Evolutionary conservation across 2,329 filamentous ascomycete species (phyloP).

Genomic region (Pseudocercospora vitis): DNA sequence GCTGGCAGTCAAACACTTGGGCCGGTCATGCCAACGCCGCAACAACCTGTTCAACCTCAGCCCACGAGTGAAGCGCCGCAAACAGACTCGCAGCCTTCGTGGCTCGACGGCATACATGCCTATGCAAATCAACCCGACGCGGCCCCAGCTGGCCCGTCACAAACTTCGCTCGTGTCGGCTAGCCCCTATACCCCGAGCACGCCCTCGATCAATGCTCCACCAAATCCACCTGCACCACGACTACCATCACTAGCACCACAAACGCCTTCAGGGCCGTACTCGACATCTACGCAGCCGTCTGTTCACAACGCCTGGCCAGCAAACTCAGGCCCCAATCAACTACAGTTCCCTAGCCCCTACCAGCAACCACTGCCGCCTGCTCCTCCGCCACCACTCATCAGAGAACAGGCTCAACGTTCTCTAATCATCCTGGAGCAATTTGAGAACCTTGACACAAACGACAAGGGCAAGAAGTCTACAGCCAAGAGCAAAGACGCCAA

Average conservation of each 20-base stretch:
- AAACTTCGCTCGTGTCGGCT: not conserved
- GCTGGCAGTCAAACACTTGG: slow-evolving; percentile 16
- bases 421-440: slow-evolving; percentile 39
- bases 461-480: slow-evolving; percentile 25
- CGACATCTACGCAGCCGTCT: slow-evolving; percentile 9
- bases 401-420: slow-evolving; percentile 38
- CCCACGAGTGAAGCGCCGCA: slow-evolving; percentile 6
- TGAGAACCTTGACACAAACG: slow-evolving; percentile 33
- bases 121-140: slow-evolving; percentile 39
- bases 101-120: slow-evolving; percentile 48
- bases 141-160: slow-evolving; percentile 3
- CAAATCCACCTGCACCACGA: slow-evolving; percentile 4
- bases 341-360: slow-evolving; percentile 20
- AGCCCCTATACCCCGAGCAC: slow-evolving; percentile 24
- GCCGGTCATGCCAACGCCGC: slow-evolving; percentile 2
- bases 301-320: slow-evolving; percentile 27
- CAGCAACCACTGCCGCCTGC: slow-evolving; percentile 23
- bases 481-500: slow-evolving; percentile 24
- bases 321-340: slow-evolving; percentile 16
- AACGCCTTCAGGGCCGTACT: slow-evolving; percentile 9
- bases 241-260: slow-evolving; percentile 17
- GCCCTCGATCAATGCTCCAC: slow-evolving; percentile 20
- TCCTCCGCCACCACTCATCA: slow-evolving; percentile 31
- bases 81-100: slow-evolving; percentile 30
- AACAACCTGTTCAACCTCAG: slow-evolving; percentile 20